Conservation (phyloP, 2,329 filamentous ascomycete genomes). For the Verticillium klebahnii region DNA sequence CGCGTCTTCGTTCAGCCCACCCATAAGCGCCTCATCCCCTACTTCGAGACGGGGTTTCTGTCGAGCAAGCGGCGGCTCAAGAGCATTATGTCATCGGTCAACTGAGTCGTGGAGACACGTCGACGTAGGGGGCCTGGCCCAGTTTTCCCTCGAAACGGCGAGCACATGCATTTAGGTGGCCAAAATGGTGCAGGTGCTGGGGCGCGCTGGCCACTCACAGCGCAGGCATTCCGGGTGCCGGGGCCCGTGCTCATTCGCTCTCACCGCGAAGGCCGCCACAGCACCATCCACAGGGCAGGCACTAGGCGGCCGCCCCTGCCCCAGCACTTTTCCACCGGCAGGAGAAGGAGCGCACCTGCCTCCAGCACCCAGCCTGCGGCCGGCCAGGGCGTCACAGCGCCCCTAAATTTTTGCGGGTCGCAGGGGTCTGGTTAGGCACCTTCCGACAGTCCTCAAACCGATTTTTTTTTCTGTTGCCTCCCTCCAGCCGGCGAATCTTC, state of each 20-base stretch:
- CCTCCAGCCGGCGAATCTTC: conserved; percentile 12
- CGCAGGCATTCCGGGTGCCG: not conserved
- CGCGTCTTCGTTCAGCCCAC: not conserved
- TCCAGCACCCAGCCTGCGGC: not conserved
- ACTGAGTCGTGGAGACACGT: not conserved
- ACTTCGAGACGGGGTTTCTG: not conserved
- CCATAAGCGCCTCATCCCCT: not conserved
- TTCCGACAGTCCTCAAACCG: conserved; percentile 22
- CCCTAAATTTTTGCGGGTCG: conserved; percentile 6
- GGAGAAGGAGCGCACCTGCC: not conserved
- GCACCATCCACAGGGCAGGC: not conserved
- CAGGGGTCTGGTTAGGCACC: conserved; percentile 22
- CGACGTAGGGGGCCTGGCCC: not conserved
- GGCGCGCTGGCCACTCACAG: not conserved
- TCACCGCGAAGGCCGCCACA: not conserved
- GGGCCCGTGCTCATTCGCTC: not conserved
- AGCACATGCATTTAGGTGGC: conserved; percentile 1
- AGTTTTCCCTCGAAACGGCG: not conserved
- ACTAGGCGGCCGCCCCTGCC: not conserved
- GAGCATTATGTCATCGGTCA: not conserved
- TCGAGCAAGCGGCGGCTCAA: not conserved
- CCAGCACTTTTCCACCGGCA: not conserved
- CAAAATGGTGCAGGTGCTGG: not conserved
- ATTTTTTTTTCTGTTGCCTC: conserved; percentile 31
- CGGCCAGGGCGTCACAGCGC: not conserved